Percentiles rank a stretch among this genome's conserved stretches.
These are phyloP conservation scores for Ophiocordyceps camponoti-saundersi DNA, from an alignment of 2,329 filamentous ascomycete genomes.

Conservation along the genomic window DNA sequence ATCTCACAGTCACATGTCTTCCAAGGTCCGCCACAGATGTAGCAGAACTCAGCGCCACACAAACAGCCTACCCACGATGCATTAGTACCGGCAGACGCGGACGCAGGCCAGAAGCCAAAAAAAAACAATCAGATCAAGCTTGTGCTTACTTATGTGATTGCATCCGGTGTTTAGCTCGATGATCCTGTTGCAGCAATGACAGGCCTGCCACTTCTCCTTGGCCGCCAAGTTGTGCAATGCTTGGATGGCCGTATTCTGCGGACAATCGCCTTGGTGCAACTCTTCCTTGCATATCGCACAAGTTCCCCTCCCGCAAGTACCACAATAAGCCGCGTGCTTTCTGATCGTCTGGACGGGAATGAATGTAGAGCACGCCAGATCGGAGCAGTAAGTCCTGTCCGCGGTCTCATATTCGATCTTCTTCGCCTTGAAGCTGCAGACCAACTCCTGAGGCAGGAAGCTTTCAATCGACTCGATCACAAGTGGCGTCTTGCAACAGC, in stretches of 20 bases:
- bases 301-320: slow-evolving; percentile 22
- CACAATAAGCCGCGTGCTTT: slow-evolving; percentile 21
- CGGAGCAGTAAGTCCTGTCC: slow-evolving; percentile 33
- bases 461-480: slow-evolving; percentile 12
- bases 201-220: slow-evolving; percentile 30
- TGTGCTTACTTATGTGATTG: slow-evolving; percentile 35
- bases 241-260: slow-evolving; percentile 20
- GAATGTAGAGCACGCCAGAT: slow-evolving; percentile 25
- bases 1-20: slow-evolving; percentile 19
- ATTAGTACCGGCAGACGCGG: neutral
- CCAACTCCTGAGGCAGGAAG: slow-evolving; percentile 18
- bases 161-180: slow-evolving; percentile 32
- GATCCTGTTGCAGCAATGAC: slow-evolving; percentile 22
- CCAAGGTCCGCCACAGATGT: slow-evolving; percentile 25
- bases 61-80: slow-evolving; percentile 18
- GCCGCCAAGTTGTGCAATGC: slow-evolving; percentile 21
- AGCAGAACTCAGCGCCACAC: slow-evolving; percentile 30
- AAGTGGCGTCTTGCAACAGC: slow-evolving; percentile 29
- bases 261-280: slow-evolving; percentile 30
- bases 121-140: slow-evolving; percentile 13
- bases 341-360: slow-evolving; percentile 17
- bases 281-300: slow-evolving; percentile 31
- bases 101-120: neutral
- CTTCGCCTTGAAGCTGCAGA: slow-evolving; percentile 23
- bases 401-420: slow-evolving; percentile 28